Evolutionary conservation across 352 stramenopile genomes (phyloP), one percentile per base, ranked within the genome.

Genomic region (Pythium periplocum): DNA sequence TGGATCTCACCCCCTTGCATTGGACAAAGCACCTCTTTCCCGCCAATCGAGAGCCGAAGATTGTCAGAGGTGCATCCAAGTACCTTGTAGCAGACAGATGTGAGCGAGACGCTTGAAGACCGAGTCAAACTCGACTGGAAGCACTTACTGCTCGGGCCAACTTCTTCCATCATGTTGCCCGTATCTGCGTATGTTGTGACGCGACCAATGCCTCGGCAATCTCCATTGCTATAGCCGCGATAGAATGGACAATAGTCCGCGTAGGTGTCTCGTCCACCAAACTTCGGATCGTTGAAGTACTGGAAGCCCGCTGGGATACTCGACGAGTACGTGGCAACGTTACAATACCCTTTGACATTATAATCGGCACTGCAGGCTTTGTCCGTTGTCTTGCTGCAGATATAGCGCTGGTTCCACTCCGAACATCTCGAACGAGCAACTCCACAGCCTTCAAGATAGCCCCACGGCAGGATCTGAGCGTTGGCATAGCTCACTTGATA

Each of bases 201-300:
- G 4, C 62, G 69, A 17, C 76, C 75, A 52, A 86, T 79, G 4
- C 75, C 69, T 17, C 73, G 69, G 41, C 84, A 94, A 45, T 90
- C 84, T 2, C 82, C 82, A 43, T 90, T 92, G 57, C 74, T 87
- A 53, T 88, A 92, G 4, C 68, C 78, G 2, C 71, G 68, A 51
- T 87, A 92, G 51, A 88, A 86, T 33, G 84, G 82, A 53, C 84
- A 94, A 60, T 90, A 93, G 63, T 94, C 84, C 0, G 78, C 69
- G 42, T 75, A 92, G 11, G 75, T 67, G 48, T 90, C 78, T 17
- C 68, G 63, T 1, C 82, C 82, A 1, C 78, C 79, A 12, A 88
- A 69, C 8, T 39, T 48, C 2, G 70, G 63, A 45, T 92, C 71
- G 34, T 78, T 52, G 46, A 94, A 94, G 54, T 94, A 94, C 65